Evolutionary conservation across 1,284 basidiomycete species (phyloP), one percentile per base, ranked within the genome.

Genomic region (Irpex sp.): DNA sequence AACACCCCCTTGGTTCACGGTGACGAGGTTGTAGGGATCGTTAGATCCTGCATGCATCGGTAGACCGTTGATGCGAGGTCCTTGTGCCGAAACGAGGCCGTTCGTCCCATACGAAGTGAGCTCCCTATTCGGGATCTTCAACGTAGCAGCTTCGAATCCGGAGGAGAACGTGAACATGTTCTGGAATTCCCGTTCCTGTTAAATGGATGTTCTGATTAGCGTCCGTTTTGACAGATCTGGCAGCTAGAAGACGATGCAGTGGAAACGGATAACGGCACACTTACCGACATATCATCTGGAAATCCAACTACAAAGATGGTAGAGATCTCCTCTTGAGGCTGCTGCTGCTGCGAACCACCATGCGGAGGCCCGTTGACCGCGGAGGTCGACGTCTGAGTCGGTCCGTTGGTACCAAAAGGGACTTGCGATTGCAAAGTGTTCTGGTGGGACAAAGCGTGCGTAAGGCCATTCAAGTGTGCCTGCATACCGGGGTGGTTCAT

Each of bases 281-380:
- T 68, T 71, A 93, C 95, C 83, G 92, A 90, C 93, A 99, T 98
- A 73, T 99, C 97, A 67, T 99, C 97, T 2, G 97, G 97, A 75
- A 99, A 99, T 0, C 97, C 97, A 35, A 98, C 97, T 1, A 99
- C 96, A 70, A 99, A 99, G 66, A 99, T 97, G 1, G 97, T 99
- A 19, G 93, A 96, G 64, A 98, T 98, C 70, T 98, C 95, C 73
- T 98, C 95, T 63, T 90, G 67, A 59, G 70, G 72, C 64, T 72
- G 70, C 62, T 70, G 71, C 21, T 51, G 53, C 64, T 73, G 71
- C 53, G 66, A 67, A 60, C 55, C 66, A 61, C 69, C 68, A 19
- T 69, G 65, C 62, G 69, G 61, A 37, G 65, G 66, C 3, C 65
- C 61, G 35, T 63, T 59, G 8, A 70, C 72, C 64, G 69, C 72